Evolutionary conservation across 2,329 filamentous ascomycete species (phyloP).

Genomic region (Kalaharituber pfeilii): DNA sequence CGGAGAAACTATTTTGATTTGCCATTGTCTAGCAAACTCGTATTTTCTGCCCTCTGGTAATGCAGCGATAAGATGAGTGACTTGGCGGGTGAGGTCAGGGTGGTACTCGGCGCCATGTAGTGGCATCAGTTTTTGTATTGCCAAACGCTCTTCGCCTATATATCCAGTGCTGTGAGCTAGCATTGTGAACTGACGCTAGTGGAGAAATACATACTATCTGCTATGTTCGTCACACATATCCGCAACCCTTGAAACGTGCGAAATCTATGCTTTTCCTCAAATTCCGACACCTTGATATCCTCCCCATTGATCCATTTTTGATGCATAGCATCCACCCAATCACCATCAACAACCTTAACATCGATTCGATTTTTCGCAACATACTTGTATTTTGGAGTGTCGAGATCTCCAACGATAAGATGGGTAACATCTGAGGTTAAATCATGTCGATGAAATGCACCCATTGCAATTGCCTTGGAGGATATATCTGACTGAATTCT

Average conservation of each 20-base stretch:
- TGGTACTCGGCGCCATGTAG: conserved; percentile 67
- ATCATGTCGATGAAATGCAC: conserved; percentile 73
- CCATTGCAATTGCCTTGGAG: conserved; percentile 56
- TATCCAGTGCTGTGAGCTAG: no score
- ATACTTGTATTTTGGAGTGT: conserved; percentile 88
- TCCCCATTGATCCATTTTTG: conserved; percentile 64
- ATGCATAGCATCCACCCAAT: conserved; percentile 69
- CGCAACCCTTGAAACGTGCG: conserved; percentile 43
- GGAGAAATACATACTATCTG: conserved; percentile 36
- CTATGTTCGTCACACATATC: conserved; percentile 54
- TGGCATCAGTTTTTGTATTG: conserved; percentile 49
- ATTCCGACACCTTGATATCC: conserved; percentile 50
- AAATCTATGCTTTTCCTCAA: conserved; percentile 51
- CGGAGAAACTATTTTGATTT: conserved; percentile 57
- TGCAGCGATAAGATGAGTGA: conserved; percentile 74
- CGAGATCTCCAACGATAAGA: conserved; percentile 72
- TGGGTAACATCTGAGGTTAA: conserved; percentile 93
- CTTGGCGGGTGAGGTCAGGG: conserved; percentile 66
- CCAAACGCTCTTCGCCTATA: conserved; percentile 39
- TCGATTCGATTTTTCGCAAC: conserved; percentile 80
- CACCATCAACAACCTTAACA: conserved; percentile 62
- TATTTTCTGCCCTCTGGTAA: conserved; percentile 78
- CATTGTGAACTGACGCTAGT: background rate
- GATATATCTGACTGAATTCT: conserved; percentile 38
- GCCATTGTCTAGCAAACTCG: conserved; percentile 67